phyloP scores from a whole-genome alignment of 225 moss, liverwort and hornwort genomes.

The Bryoerythrophyllum caledonicum region DNA sequence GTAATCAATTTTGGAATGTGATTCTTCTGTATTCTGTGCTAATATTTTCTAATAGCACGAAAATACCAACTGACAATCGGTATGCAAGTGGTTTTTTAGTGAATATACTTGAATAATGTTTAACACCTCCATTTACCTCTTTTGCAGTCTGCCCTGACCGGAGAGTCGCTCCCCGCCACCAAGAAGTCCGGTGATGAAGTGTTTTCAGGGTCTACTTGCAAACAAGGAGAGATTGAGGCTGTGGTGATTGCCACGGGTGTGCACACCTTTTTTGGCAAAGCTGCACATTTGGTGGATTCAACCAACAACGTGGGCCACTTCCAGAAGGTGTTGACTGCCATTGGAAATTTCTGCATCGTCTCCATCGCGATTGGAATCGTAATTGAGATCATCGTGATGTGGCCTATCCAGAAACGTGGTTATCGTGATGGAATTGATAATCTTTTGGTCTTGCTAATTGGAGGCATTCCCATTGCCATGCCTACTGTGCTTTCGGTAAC shows the following conservation, averaged over 20 bases:
- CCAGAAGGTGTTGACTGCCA: constrained; percentile 70
- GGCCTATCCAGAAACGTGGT: constrained; percentile 46
- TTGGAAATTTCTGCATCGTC: constrained; percentile 73
- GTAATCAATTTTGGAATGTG: not conserved
- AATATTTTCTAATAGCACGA: not conserved
- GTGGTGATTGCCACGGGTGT: constrained; percentile 74
- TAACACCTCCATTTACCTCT: constrained; percentile 12
- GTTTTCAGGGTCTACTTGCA: constrained; percentile 61
- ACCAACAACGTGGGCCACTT: constrained; percentile 79
- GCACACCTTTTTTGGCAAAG: constrained; percentile 74
- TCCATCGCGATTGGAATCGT: constrained; percentile 66
- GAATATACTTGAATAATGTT: not conserved
- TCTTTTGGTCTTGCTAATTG: constrained; percentile 70
- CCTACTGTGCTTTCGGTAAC: constrained; percentile 78
- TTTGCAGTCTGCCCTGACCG: constrained; percentile 57
- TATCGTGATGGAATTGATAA: constrained; percentile 65
- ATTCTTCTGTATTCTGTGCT: not conserved
- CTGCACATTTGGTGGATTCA: constrained; percentile 72
- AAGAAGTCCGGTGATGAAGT: constrained; percentile 63
- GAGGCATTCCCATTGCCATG: constrained; percentile 82
- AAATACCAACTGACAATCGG: not conserved
- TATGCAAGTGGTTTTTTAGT: not conserved
- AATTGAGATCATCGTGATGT: constrained; percentile 69
- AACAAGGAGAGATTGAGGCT: constrained; percentile 73
- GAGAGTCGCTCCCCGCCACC: constrained; percentile 56